These are phyloP conservation scores for Helotiales sp. DNA, from an alignment of 2,329 filamentous ascomycete genomes.

Conservation along the genomic window DNA sequence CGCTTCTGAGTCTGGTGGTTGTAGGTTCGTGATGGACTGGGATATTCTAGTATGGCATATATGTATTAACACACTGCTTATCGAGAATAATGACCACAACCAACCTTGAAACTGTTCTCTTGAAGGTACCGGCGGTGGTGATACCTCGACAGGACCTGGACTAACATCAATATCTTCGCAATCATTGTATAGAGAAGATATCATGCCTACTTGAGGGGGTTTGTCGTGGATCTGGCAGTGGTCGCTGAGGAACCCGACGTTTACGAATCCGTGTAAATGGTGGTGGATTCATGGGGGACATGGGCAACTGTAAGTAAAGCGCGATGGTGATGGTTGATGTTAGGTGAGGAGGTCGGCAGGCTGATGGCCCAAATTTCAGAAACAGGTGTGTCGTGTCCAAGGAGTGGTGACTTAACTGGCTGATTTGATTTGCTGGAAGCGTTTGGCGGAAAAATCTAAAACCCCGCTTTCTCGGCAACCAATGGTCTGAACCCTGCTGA, in stretches of 20 bases:
- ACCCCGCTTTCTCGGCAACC: too few species aligned
- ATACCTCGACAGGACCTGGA: constrained; percentile 26
- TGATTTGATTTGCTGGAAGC: too few species aligned
- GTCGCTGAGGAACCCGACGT: constrained; percentile 15
- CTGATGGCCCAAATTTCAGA: too few species aligned
- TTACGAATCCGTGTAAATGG: constrained; percentile 15
- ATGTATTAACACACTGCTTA: constrained; percentile 30
- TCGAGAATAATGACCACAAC: constrained; percentile 24
- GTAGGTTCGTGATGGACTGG: constrained; percentile 20
- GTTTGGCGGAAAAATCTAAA: too few species aligned
- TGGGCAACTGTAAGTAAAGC: too few species aligned
- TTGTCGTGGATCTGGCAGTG: constrained; percentile 13
- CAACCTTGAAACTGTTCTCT: constrained; percentile 30
- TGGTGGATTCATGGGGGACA: constrained; percentile 16
- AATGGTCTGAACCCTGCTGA: too few species aligned
- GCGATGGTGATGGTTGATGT: constrained; percentile 18
- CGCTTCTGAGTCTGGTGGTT: constrained; percentile 28
- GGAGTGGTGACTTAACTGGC: too few species aligned
- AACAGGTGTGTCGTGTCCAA: too few species aligned
- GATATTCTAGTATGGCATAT: constrained; percentile 29
- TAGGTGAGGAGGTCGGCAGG: too few species aligned
- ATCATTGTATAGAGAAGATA: constrained; percentile 7
- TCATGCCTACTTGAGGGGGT: constrained; percentile 15
- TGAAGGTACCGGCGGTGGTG: constrained; percentile 24
- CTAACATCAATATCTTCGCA: constrained; percentile 14